A percentile compares a stretch with the other conserved stretches of the same genome.
phyloP scores from a whole-genome alignment of 495 filamentous ascomycete species.

The Penicillium paxilli region DNA sequence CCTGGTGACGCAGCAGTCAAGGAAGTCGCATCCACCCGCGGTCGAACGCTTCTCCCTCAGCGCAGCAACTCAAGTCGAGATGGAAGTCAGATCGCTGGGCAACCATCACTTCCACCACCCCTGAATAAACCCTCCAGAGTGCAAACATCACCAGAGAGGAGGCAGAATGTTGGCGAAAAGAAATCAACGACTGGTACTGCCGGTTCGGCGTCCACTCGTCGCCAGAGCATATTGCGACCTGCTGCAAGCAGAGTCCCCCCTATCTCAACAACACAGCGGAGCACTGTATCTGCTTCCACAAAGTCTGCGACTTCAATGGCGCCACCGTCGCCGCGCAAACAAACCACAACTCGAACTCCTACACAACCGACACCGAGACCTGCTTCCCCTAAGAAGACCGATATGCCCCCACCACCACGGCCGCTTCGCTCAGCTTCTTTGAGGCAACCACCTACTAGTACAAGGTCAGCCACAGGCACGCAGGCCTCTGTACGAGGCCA shows the following conservation, averaged over 20 bases:
- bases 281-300: conserved; percentile 15
- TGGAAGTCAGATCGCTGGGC: conserved; percentile 8
- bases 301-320: conserved; percentile 20
- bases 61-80: conserved; percentile 16
- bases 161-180: conserved; percentile 1
- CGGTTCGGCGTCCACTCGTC: conserved; percentile 20
- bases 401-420: conserved; percentile 40
- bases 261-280: conserved; percentile 9
- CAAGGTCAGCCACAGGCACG: conserved; percentile 11
- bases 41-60: conserved; percentile 27
- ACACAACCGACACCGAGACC: conserved; percentile 21
- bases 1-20: conserved; percentile 12
- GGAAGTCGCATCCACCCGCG: conserved; percentile 16
- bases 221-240: conserved; percentile 38
- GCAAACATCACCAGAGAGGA: conserved; percentile 20
- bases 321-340: conserved; percentile 36
- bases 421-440: conserved; percentile 43
- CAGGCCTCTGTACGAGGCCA: conserved; percentile 27
- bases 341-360: conserved; percentile 10
- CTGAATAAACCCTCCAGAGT: conserved; percentile 8
- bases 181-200: neutral
- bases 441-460: conserved; percentile 27
- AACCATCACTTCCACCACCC: conserved; percentile 13
- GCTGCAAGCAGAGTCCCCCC: conserved; percentile 16
- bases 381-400: conserved; percentile 36